Percentiles rank a stretch among this genome's conserved stretches.
Evolutionary conservation across 176 grass and related monocot genomes (phyloP).

Genomic region (Phyllostachys edulis): DNA sequence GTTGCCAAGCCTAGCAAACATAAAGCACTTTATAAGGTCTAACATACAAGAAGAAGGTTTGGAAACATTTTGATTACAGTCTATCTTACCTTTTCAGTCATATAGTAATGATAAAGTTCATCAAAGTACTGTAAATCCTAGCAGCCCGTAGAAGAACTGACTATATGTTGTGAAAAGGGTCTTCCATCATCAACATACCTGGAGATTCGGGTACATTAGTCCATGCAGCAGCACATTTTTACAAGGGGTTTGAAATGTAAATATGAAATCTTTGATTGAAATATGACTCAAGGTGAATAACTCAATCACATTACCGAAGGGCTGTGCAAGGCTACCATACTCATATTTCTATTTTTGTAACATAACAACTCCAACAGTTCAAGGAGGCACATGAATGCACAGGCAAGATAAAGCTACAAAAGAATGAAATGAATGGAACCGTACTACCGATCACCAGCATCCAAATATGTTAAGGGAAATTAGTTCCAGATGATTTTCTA

Average conservation of each 20-base stretch:
- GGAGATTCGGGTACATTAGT: constrained; percentile 17
- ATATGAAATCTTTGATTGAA: background rate
- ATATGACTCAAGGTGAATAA: background rate
- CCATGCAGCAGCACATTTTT: constrained; percentile 1
- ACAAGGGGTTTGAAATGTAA: background rate
- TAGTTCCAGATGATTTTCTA: background rate
- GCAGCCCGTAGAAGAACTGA: constrained; percentile 87
- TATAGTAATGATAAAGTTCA: constrained; percentile 92
- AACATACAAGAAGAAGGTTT: constrained; percentile 14
- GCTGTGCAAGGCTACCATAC: background rate
- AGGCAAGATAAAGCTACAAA: constrained; percentile 17
- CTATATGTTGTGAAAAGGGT: constrained; percentile 91
- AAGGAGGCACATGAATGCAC: constrained; percentile 7
- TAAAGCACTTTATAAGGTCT: constrained; percentile 28
- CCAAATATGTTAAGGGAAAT: background rate
- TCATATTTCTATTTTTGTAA: constrained; percentile 8
- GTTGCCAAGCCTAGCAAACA: constrained; percentile 75
- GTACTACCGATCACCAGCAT: background rate
- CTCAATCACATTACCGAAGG: background rate
- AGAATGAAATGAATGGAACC: background rate
- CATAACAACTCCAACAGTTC: background rate
- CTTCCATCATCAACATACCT: constrained; percentile 98
- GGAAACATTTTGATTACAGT: background rate
- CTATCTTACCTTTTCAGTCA: constrained; percentile 73
- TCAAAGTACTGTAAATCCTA: constrained; percentile 90